A percentile compares a stretch with the other conserved stretches of the same genome.
Conservation (phyloP, 441 rosid species). For the Codiaeum variegatum region DNA sequence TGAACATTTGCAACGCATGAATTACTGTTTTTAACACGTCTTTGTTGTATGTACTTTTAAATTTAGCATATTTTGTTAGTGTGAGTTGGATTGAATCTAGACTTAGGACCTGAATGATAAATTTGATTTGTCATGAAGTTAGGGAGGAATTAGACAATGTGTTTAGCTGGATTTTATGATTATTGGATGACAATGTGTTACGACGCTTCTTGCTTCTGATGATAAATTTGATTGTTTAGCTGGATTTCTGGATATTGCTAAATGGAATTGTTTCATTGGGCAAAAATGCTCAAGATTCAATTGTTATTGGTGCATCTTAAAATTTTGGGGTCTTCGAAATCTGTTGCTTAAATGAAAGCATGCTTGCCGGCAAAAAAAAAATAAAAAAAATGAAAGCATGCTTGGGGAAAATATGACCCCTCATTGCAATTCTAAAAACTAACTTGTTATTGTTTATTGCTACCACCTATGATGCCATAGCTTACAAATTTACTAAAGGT, state of each 20-base stretch:
- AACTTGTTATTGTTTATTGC: neutral
- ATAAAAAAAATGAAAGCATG: neutral
- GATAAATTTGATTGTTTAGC: neutral
- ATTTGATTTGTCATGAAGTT: neutral
- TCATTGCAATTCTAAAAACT: neutral
- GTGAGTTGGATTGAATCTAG: neutral
- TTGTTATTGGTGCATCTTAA: too few species aligned
- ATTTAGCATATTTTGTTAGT: neutral
- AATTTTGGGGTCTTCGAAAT: neutral
- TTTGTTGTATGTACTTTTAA: neutral
- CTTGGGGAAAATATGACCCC: neutral
- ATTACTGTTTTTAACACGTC: neutral
- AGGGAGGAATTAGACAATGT: neutral
- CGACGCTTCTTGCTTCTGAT: neutral
- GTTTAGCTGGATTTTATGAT: neutral
- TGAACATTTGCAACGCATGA: neutral
- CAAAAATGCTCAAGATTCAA: neutral
- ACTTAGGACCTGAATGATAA: neutral
- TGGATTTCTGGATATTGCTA: neutral
- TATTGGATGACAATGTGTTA: neutral
- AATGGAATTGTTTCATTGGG: neutral
- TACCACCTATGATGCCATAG: neutral
- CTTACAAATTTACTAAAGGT: neutral
- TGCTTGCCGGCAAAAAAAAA: too few species aligned
- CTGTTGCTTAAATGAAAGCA: neutral